phyloP scores from a whole-genome alignment of 2,329 filamentous ascomycete genomes.

The Colletotrichum spinosum region DNA sequence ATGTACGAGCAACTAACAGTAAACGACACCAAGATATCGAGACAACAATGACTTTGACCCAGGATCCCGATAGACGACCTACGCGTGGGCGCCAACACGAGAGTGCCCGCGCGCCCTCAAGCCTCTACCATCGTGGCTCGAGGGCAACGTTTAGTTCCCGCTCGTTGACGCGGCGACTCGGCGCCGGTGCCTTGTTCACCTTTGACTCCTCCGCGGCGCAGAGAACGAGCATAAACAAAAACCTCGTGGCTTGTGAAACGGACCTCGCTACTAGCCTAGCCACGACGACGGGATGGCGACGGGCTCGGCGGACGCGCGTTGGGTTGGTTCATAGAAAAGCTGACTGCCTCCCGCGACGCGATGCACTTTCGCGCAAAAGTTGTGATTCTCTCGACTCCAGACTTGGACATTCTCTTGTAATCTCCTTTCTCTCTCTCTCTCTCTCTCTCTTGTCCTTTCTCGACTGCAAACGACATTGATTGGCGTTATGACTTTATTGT shows the following conservation, averaged over 20 bases:
- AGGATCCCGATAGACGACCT: not conserved
- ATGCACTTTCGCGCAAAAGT: not conserved
- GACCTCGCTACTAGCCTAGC: constrained; percentile 6
- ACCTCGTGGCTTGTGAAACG: constrained; percentile 18
- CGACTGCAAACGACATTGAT: constrained; percentile 4
- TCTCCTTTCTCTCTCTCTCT: not conserved
- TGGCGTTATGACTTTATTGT: constrained; percentile 18
- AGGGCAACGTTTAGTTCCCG: constrained; percentile 21
- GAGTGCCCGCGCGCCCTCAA: constrained; percentile 4
- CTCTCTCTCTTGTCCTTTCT: not conserved
- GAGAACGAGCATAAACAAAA: not conserved
- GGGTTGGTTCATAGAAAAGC: constrained; percentile 9
- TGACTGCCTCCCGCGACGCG: constrained; percentile 2
- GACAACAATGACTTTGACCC: not conserved
- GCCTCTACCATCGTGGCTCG: not conserved
- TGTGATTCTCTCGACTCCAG: not conserved
- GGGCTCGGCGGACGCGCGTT: no score
- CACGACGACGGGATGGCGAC: not conserved
- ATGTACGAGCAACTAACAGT: no score
- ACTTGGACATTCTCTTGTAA: not conserved
- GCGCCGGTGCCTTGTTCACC: constrained; percentile 11
- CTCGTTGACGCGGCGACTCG: constrained; percentile 15
- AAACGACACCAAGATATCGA: not conserved
- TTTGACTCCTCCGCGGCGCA: constrained; percentile 15
- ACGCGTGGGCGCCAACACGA: not conserved